Base-by-base conservation (phyloP, 495 filamentous ascomycete species). In the Neurospora hispaniola region DNA sequence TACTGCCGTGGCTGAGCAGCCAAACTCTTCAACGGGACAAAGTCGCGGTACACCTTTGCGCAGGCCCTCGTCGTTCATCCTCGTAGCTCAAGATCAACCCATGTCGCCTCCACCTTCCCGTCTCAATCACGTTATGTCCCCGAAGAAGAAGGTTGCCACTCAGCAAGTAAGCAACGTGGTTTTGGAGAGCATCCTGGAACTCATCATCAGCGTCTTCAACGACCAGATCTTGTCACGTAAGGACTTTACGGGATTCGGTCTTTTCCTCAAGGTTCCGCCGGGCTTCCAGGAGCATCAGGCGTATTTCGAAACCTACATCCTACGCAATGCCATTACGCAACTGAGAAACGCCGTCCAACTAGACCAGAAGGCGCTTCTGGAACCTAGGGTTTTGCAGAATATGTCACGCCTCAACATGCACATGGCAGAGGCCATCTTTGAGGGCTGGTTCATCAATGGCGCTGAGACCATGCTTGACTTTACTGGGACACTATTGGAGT, bases 401-500 rank as follows among this genome's bases (percentile, higher is more conserved):
- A 85, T 99, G 78, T 87, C 90, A 2, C 89, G 94, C 23, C 91
- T 97, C 71, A 87, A 89, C 38, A 84, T 88, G 0, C 93, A 97
- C 78, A 86, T 97, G 77, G 87, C 89, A 0, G 96, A 99, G 81
- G 92, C 93, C 40, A 89, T 97, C 18, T 97, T 93, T 75, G 96
- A 99, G 81, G 96, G 96, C 41, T 97, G 93, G 93, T 97, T 98
- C 77, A 86, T 97, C 59, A 89, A 94, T 73, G 96, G 95, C 6
- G 93, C 91, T 11, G 90, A 92, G 70, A 84, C 89, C 3, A 88
- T 92, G 70, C 82, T 97, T n/a, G 93, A 98, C 75, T 96, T 97
- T 74, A 86, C 91, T n/a, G 96, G 94, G 3, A 87, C 87, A 8
- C 79, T 97, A 27, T 80, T 99, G 18, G 95, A 98, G 78, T 93